phyloP scores from a whole-genome alignment of 2,329 filamentous ascomycete species.

The Cladophialophora chaetospira region DNA sequence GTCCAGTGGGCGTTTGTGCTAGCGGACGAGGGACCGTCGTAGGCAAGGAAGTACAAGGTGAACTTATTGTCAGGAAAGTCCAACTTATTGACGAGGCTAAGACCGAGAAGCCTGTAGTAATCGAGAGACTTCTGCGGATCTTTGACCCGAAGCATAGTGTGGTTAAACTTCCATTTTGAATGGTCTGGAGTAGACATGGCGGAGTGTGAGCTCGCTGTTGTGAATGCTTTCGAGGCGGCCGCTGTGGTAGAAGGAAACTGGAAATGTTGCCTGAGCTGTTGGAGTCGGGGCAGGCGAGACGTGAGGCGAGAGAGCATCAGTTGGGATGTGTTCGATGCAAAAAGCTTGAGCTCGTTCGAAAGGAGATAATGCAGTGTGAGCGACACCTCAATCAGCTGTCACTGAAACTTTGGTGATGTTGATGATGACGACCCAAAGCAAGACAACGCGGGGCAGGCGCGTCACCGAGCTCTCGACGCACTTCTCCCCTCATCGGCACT shows the following conservation, averaged over 20 bases:
- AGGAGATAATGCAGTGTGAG: background rate
- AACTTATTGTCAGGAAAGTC: conserved; percentile 87
- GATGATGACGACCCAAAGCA: background rate
- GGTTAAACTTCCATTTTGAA: conserved; percentile 66
- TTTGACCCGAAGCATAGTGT: conserved; percentile 83
- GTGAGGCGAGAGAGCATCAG: conserved; percentile 16
- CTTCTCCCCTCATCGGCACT: conserved; percentile 11
- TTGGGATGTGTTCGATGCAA: background rate
- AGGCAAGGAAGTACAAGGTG: conserved; percentile 92
- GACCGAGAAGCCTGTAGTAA: conserved; percentile 91
- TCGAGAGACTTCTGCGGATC: conserved; percentile 67
- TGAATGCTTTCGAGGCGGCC: background rate
- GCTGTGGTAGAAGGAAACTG: background rate
- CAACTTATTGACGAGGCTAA: conserved; percentile 79
- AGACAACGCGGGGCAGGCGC: conserved; percentile 10
- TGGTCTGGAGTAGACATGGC: conserved; percentile 29
- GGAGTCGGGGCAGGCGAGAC: conserved; percentile 7
- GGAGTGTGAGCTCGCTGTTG: conserved; percentile 11
- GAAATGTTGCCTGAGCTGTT: conserved; percentile 13
- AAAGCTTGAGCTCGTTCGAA: too few species aligned
- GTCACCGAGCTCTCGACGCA: background rate
- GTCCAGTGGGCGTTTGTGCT: conserved; percentile 73
- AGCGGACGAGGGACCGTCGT: conserved; percentile 73
- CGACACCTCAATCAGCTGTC: background rate
- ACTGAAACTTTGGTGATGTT: conserved; percentile 1